phyloP scores from a whole-genome alignment of 163 green algal species.

The Chlorella variabilis region DNA sequence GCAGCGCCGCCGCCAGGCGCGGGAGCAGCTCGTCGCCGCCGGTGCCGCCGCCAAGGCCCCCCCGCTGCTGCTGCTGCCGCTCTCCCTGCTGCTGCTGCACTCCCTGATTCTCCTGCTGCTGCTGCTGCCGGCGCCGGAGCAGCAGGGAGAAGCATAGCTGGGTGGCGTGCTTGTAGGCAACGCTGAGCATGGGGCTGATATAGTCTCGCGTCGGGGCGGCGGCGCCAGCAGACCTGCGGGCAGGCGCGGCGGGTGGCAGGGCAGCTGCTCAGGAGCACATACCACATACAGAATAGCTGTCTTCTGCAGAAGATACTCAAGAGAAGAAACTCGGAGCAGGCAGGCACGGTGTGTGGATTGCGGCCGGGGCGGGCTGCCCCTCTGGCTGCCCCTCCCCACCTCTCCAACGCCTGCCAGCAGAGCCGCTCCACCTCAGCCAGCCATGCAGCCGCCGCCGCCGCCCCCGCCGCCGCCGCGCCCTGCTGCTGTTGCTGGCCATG shows the following conservation, averaged over 20 bases:
- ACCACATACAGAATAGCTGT: neutral
- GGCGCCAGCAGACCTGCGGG: neutral
- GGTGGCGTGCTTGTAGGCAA: constrained; percentile 36
- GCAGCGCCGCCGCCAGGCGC: constrained; percentile 6
- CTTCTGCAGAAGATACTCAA: too few relatives aligned
- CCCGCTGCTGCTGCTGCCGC: neutral
- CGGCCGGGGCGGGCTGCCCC: too few relatives aligned
- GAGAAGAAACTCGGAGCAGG: too few relatives aligned
- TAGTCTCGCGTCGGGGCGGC: neutral
- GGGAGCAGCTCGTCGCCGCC: neutral
- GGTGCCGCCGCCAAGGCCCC: neutral
- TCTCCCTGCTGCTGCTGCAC: neutral
- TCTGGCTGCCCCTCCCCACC: neutral
- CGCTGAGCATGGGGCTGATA: constrained; percentile 5
- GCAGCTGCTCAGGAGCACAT: neutral
- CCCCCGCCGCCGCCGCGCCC: too few relatives aligned
- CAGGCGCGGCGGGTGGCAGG: neutral
- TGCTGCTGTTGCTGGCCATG: neutral
- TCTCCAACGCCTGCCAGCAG: constrained; percentile 21
- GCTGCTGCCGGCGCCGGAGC: neutral
- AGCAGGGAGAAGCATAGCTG: constrained; percentile 27
- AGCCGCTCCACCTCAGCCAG: neutral
- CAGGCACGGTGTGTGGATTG: too few relatives aligned
- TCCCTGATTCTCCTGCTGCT: neutral
- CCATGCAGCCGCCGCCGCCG: neutral